These are phyloP conservation scores for Lactarius evosmus DNA, from an alignment of 768 basidiomycete species.

Conservation along the genomic window DNA sequence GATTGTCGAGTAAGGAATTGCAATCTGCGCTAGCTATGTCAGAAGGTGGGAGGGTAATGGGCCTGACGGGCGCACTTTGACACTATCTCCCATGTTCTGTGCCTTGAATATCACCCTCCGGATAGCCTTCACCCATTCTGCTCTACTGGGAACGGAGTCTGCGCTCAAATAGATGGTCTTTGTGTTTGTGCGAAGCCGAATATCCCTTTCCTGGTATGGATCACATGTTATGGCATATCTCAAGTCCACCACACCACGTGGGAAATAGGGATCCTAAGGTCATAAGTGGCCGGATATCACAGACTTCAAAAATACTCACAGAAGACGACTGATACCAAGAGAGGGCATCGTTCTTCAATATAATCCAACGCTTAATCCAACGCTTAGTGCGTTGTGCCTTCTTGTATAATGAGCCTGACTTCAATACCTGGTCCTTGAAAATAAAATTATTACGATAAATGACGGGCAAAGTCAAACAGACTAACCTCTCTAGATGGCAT, in stretches of 20 bases:
- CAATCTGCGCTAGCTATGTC: conserved; percentile 52
- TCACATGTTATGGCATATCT: conserved; percentile 93
- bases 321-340: conserved; percentile 97
- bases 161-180: conserved; percentile 68
- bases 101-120: conserved; percentile 93
- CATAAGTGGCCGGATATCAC: conserved; percentile 8
- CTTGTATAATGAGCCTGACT: conserved; percentile 88
- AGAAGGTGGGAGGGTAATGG: neutral
- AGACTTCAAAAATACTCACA: conserved; percentile 42
- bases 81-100: conserved; percentile 93
- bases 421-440: conserved; percentile 80
- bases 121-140: conserved; percentile 96
- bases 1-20: conserved; percentile 88
- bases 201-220: conserved; percentile 67
- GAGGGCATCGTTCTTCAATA: conserved; percentile 91
- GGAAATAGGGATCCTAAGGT: conserved; percentile 91
- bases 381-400: conserved; percentile 85
- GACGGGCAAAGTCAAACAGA: neutral
- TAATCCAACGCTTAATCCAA: conserved; percentile 95
- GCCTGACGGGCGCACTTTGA: conserved; percentile 58
- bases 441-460: conserved; percentile 14
- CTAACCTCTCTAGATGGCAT: conserved; percentile 85
- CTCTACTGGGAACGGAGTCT: conserved; percentile 77
- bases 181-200: conserved; percentile 81
- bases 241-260: conserved; percentile 92